phyloP scores from a whole-genome alignment of 768 basidiomycete species.

The Pluteus cervinus region DNA sequence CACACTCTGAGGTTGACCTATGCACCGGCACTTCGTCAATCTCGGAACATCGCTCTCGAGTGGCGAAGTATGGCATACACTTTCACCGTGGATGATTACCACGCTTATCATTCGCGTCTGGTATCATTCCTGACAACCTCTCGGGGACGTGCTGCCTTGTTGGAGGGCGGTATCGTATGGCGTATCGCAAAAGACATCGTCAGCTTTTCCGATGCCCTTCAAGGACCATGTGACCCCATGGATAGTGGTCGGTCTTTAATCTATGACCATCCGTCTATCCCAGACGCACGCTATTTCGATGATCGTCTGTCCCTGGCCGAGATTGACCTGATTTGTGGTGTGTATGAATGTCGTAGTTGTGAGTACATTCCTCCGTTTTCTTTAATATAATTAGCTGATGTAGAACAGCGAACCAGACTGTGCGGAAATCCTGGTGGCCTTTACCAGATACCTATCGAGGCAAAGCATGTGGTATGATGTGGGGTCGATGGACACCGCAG shows the following conservation, averaged over 20 bases:
- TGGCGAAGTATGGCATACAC: too few species aligned
- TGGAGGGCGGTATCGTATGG: constrained; percentile 18
- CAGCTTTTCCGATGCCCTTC: constrained; percentile 6
- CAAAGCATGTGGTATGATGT: background rate
- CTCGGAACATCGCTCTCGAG: too few species aligned
- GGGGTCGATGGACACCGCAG: constrained; percentile 8
- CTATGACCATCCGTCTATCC: too few species aligned
- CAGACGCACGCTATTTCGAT: constrained; percentile 11
- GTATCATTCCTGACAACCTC: constrained; percentile 5
- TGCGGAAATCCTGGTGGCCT: constrained; percentile 9
- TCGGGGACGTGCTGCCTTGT: constrained; percentile 17
- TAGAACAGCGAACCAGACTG: constrained; percentile 5
- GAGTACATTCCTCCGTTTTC: background rate
- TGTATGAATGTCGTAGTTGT: constrained; percentile 16
- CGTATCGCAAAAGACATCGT: constrained; percentile 14
- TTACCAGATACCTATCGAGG: constrained; percentile 3
- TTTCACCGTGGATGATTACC: too few species aligned
- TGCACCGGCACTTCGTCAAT: too few species aligned
- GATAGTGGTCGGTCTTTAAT: too few species aligned
- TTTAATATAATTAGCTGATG: constrained; percentile 3
- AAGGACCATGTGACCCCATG: constrained; percentile 13
- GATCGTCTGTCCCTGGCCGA: constrained; percentile 16
- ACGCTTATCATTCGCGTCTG: too few species aligned
- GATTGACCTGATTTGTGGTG: constrained; percentile 14
- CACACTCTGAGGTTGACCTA: too few species aligned